Evolutionary conservation across 2,329 filamentous ascomycete genomes (phyloP).

Genomic region (Botrytis deweyae): DNA sequence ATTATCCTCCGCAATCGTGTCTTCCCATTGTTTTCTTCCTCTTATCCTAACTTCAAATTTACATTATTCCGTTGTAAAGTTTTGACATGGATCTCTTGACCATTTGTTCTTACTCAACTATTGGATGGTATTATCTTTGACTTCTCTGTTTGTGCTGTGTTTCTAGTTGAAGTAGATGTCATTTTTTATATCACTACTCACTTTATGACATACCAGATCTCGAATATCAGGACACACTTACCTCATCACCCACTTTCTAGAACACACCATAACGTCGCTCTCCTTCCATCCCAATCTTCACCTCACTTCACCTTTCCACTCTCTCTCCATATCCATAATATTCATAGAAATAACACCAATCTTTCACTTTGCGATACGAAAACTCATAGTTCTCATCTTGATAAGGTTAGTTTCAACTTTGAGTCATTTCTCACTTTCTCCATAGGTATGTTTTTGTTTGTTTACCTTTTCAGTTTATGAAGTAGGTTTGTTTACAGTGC

Average conservation of each 20-base stretch:
- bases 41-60: neutral
- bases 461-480: neutral
- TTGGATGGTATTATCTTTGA: neutral
- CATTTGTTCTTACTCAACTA: neutral
- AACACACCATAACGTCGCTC: neutral
- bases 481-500: neutral
- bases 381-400: neutral
- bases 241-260: neutral
- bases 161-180: no score
- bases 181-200: no score
- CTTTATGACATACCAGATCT: neutral
- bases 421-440: neutral
- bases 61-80: neutral
- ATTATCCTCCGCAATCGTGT: neutral
- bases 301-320: neutral
- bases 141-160: neutral
- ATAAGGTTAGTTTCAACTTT: neutral
- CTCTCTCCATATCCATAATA: accelerated
- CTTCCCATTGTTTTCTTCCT: neutral
- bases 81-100: neutral
- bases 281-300: neutral
- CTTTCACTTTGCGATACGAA: neutral
- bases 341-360: neutral
- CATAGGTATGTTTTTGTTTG: neutral
- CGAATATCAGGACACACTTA: neutral